Evolutionary conservation across 441 rosid genomes (phyloP).

Genomic region (Metrosideros polymorpha): DNA sequence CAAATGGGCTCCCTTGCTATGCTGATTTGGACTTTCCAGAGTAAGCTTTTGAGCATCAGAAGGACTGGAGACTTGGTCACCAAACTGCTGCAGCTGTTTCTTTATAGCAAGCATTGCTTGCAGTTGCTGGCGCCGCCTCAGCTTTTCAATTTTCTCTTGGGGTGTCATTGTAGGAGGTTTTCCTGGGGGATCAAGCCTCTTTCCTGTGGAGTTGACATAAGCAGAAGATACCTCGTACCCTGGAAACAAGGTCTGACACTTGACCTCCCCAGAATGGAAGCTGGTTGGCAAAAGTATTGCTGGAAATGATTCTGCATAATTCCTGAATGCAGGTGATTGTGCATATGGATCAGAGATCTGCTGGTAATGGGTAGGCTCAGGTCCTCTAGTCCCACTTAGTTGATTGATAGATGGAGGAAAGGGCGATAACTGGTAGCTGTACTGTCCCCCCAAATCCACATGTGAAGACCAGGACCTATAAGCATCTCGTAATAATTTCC

Average conservation of each 20-base stretch:
- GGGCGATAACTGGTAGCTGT: conserved; percentile 32
- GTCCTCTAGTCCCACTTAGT: conserved; percentile 40
- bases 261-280: conserved; percentile 40
- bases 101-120: conserved; percentile 96
- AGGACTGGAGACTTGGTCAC: conserved; percentile 36
- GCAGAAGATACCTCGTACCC: conserved; percentile 40
- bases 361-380: conserved; percentile 43
- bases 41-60: conserved; percentile 19
- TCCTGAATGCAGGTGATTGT: conserved; percentile 42
- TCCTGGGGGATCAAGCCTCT: conserved; percentile 25
- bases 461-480: conserved; percentile 40
- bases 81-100: conserved; percentile 74
- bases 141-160: conserved; percentile 82
- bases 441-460: conserved; percentile 28
- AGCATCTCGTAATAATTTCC: conserved; percentile 23
- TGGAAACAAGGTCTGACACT: conserved; percentile 37
- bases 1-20: background rate
- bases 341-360: conserved; percentile 37
- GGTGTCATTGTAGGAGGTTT: conserved; percentile 78
- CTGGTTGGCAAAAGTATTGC: conserved; percentile 41
- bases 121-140: conserved; percentile 91
- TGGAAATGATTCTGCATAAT: conserved; percentile 45
- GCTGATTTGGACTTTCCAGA: background rate
- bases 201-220: conserved; percentile 27
- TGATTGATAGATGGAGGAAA: conserved; percentile 31